phyloP scores from a whole-genome alignment of 2,329 filamentous ascomycete species.

The Trichoderma atrobrunneum region DNA sequence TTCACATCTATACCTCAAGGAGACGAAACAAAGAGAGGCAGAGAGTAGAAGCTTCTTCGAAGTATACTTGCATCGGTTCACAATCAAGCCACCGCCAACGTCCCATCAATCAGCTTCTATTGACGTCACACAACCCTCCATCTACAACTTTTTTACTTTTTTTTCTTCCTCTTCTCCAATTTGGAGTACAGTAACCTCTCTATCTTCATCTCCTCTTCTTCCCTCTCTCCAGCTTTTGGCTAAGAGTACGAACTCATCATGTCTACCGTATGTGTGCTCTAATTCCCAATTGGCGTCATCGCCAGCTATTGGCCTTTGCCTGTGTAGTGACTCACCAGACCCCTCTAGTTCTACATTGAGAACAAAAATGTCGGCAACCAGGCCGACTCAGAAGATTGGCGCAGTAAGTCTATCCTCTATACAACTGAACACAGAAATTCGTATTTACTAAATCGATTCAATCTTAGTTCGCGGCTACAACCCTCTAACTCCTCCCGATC shows the following conservation, averaged over 20 bases:
- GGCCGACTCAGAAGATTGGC: constrained; percentile 73
- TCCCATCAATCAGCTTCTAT: background rate
- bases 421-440: background rate
- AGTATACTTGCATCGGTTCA: background rate
- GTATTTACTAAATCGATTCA: constrained; percentile 23
- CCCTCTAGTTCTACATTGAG: constrained; percentile 64
- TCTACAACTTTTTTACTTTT: background rate
- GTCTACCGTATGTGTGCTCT: constrained; percentile 8
- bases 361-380: constrained; percentile 78
- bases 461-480: constrained; percentile 79
- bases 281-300: background rate
- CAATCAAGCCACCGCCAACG: background rate
- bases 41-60: background rate
- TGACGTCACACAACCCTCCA: constrained; percentile 5
- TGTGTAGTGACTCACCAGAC: constrained; percentile 24
- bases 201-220: background rate
- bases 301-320: constrained; percentile 17
- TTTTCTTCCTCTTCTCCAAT: background rate
- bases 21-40: background rate
- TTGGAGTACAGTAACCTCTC: background rate
- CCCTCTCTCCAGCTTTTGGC: background rate
- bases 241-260: background rate
- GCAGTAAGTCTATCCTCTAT: constrained; percentile 56
- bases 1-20: background rate
- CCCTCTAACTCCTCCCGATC: constrained; percentile 85